Conservation (phyloP, 257 asterid genomes). For the Catharanthus roseus region DNA sequence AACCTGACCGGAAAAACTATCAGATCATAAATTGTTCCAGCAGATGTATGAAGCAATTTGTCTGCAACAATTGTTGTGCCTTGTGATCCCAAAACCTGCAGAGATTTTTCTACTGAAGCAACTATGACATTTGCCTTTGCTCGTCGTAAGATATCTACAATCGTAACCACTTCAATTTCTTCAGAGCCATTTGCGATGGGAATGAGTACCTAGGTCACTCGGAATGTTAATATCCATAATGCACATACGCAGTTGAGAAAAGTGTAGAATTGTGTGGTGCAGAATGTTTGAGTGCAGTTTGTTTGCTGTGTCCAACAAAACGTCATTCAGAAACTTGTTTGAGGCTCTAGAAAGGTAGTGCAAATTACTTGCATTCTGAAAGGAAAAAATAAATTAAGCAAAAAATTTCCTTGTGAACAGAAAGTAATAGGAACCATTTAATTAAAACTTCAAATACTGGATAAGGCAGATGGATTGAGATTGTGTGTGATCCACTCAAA, state of each 20-base stretch:
- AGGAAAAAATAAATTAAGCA: background rate
- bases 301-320: background rate
- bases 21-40: slow-evolving; percentile 64
- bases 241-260: background rate
- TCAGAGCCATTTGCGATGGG: slow-evolving; percentile 90
- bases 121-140: slow-evolving; percentile 66
- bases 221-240: background rate
- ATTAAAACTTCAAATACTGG: background rate
- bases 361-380: background rate
- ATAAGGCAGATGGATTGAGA: background rate
- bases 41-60: slow-evolving; percentile 45
- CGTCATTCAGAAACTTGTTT: background rate
- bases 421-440: background rate
- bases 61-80: slow-evolving; percentile 71
- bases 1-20: slow-evolving; percentile 65
- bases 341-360: background rate
- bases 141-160: slow-evolving; percentile 71
- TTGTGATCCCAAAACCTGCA: slow-evolving; percentile 45
- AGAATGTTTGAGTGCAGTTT: background rate
- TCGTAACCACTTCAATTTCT: slow-evolving; percentile 75
- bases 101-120: slow-evolving; percentile 72
- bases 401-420: background rate
- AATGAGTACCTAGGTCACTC: slow-evolving; percentile 60
- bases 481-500: background rate
- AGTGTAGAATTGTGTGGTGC: background rate